phyloP scores from a whole-genome alignment of 176 grass and related monocot species.

The Dactylis glomerata region DNA sequence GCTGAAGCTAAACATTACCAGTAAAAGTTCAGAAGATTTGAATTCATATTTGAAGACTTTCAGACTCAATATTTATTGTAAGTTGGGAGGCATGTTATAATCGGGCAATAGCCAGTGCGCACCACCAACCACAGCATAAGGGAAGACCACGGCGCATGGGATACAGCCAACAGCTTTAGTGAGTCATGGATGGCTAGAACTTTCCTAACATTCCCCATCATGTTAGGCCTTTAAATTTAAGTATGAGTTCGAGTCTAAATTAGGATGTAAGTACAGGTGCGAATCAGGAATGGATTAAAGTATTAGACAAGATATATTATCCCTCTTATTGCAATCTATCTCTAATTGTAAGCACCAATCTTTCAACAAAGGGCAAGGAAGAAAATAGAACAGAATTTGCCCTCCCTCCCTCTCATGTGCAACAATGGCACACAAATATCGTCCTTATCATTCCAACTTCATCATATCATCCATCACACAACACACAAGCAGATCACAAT shows the following conservation, averaged over 20 bases:
- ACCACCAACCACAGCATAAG: not conserved
- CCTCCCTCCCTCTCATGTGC: not conserved
- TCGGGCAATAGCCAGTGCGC: not conserved
- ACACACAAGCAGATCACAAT: not conserved
- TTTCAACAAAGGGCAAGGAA: not conserved
- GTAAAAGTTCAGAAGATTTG: not conserved
- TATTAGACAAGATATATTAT: not conserved
- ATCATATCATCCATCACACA: not conserved
- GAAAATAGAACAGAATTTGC: not conserved
- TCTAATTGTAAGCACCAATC: constrained; percentile 10
- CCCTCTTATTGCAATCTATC: not conserved
- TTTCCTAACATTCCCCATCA: not conserved
- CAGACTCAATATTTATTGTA: not conserved
- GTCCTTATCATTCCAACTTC: not conserved
- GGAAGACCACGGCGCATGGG: not conserved
- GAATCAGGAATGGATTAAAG: not conserved
- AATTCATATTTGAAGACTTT: not conserved
- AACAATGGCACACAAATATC: not conserved
- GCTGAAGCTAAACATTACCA: not conserved
- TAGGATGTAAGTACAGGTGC: not conserved
- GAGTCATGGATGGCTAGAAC: not conserved
- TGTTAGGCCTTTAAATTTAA: not conserved
- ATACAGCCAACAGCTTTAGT: not conserved
- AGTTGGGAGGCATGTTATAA: not conserved
- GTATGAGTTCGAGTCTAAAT: not conserved